Conservation (phyloP, 805 yeast genomes). For the Jamesozyma piceae region DNA sequence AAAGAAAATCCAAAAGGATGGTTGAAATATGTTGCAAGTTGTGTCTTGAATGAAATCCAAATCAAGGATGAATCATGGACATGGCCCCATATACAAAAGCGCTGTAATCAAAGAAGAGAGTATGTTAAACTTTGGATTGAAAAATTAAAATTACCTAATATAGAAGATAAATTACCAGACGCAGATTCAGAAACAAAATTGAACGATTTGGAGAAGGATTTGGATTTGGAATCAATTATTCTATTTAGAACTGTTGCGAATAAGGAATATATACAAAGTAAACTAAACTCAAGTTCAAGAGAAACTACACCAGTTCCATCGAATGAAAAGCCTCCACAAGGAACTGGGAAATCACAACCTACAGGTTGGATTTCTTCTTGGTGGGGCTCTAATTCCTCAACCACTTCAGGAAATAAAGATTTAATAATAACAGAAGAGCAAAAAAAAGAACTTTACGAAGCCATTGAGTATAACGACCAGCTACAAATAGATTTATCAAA, state of each 20-base stretch:
- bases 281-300: conserved; percentile 19
- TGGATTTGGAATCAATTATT: conserved; percentile 70
- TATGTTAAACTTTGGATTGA: conserved; percentile 63
- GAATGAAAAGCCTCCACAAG: conserved; percentile 8
- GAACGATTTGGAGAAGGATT: conserved; percentile 44
- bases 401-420: conserved; percentile 26
- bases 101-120: conserved; percentile 61
- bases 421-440: conserved; percentile 74
- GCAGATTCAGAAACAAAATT: conserved; percentile 34
- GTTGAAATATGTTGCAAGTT: conserved; percentile 73
- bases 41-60: conserved; percentile 70
- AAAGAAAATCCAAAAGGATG: conserved; percentile 66
- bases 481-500: conserved; percentile 30
- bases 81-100: conserved; percentile 69
- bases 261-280: conserved; percentile 52
- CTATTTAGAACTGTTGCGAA: conserved; percentile 78
- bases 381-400: conserved; percentile 38
- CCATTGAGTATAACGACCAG: conserved; percentile 81
- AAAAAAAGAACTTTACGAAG: conserved; percentile 78
- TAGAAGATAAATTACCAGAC: conserved; percentile 28
- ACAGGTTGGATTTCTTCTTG: conserved; percentile 64
- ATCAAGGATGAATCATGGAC: conserved; percentile 75
- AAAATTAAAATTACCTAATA: conserved; percentile 35
- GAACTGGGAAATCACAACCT: conserved; percentile 7
- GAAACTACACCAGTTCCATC: conserved; percentile 5